Conservation (phyloP, 208 protist species). For the Zelonia costaricensis region DNA sequence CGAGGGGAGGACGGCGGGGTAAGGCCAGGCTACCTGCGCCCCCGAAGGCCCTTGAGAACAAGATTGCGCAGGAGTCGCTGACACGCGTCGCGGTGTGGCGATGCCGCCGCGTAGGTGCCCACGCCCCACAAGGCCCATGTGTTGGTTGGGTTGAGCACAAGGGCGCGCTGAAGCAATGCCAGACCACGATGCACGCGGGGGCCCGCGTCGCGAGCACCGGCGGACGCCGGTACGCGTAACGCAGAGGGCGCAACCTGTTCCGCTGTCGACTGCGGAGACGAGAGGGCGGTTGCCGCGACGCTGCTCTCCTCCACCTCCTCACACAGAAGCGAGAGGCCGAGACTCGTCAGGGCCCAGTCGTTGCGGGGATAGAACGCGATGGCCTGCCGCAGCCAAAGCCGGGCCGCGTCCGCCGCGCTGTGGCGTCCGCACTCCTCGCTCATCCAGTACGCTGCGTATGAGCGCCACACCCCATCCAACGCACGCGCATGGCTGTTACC, state of each 20-base stretch:
- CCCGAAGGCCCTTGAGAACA: constrained; percentile 18
- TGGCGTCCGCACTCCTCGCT: constrained; percentile 30
- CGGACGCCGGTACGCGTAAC: neutral
- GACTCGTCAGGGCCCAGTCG: constrained; percentile 47
- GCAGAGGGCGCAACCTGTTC: no score
- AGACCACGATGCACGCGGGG: constrained; percentile 15
- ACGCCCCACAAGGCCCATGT: constrained; percentile 50
- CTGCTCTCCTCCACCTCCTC: no score
- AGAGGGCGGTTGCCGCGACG: no score
- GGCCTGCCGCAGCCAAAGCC: constrained; percentile 21
- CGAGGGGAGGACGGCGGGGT: neutral
- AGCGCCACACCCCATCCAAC: constrained; percentile 27
- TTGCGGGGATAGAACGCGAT: constrained; percentile 34
- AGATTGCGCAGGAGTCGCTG: constrained; percentile 20
- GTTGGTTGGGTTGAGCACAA: constrained; percentile 44
- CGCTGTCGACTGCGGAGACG: no score
- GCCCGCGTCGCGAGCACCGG: neutral
- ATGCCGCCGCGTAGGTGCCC: constrained; percentile 15
- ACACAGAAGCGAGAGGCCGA: constrained; percentile 20
- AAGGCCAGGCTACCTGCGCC: neutral
- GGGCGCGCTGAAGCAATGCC: constrained; percentile 32
- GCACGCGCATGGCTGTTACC: constrained; percentile 2
- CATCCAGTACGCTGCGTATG: constrained; percentile 49
- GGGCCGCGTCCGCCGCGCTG: no score
- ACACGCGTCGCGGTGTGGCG: constrained; percentile 24